phyloP scores from a whole-genome alignment of 805 yeast species.

The Kregervanrija fluxuum region DNA sequence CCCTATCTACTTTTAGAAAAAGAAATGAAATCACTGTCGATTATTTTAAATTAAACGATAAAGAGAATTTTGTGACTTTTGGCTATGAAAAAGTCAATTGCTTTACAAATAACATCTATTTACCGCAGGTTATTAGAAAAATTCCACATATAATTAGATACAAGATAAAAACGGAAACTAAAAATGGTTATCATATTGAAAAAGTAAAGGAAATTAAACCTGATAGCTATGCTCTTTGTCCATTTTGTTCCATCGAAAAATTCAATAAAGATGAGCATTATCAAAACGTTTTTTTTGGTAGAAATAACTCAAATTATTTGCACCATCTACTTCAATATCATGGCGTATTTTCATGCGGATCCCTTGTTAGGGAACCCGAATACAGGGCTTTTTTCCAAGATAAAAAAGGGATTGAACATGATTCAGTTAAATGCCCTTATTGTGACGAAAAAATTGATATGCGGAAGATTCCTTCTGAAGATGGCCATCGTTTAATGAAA shows the following conservation, averaged over 20 bases:
- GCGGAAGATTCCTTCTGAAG: neutral
- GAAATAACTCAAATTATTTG: constrained; percentile 25
- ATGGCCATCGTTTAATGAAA: too few species aligned
- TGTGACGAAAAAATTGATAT: constrained; percentile 12
- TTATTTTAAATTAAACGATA: constrained; percentile 7
- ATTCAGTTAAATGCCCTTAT: constrained; percentile 23
- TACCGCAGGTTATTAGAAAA: constrained; percentile 19
- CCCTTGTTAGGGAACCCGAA: constrained; percentile 19
- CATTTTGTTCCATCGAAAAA: constrained; percentile 18
- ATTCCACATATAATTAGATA: neutral
- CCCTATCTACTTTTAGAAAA: too few species aligned
- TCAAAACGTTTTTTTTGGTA: constrained; percentile 18
- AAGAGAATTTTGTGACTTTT: constrained; percentile 2
- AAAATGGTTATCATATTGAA: neutral
- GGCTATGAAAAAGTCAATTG: constrained; percentile 15
- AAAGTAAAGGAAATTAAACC: constrained; percentile 7
- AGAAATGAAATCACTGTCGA: constrained; percentile 6
- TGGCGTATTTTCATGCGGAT: constrained; percentile 27
- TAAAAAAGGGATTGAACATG: constrained; percentile 10
- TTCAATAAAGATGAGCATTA: constrained; percentile 13
- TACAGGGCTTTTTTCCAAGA: constrained; percentile 14
- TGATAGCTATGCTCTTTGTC: constrained; percentile 24
- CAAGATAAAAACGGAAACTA: neutral
- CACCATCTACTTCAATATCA: constrained; percentile 28
- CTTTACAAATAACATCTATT: constrained; percentile 12